Evolutionary conservation across 768 basidiomycete genomes (phyloP), one percentile per base, ranked within the genome.

Genomic region (Boletus rubescentipes): DNA sequence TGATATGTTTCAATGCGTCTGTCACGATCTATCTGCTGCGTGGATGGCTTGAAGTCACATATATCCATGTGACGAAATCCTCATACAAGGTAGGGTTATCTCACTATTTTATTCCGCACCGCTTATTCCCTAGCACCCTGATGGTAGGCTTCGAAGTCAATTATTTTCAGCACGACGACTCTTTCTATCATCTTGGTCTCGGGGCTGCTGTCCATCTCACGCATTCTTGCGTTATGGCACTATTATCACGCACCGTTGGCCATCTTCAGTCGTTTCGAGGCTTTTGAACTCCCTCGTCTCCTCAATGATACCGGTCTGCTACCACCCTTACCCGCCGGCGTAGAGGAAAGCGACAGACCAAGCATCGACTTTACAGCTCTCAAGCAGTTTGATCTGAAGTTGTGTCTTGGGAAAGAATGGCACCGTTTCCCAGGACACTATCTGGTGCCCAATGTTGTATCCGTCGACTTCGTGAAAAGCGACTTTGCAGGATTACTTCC

Each of bases 351-450:
- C 40, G 71, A 74, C 12, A 64, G 71, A 26, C 70, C 72, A 35
- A 77, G 77, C 34, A 77, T 93, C 35, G 86, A 92, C 65, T 76
- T 92, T 26, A 70, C 85, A 1, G 83, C 82, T 0, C 75, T 98
- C 64, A 77, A 77, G 52, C 76, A 82, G 12, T 83, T 94, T 62
- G 80, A 85, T 52, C 73, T 98, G 53, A 83, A 78, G 29, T 66
- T 99, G 2, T 99, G 97, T 72, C 77, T 89, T 46, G 92, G 88
- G 44, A 95, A 94, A 69, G 97, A 99, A 72, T 99, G 97, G 97
- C 78, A 98, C 66, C 81, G 96, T 21, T 99, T 93, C 77, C 91
- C 94, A 3, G 84, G 92, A 4, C 88, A 89, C 67, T 98, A 89
- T 70, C 79, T 96, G 44, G 80, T 98, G 20, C 94, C 95, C 2